Evolutionary conservation across 352 stramenopile genomes (phyloP).

Genomic region (Pythium myriotylum): DNA sequence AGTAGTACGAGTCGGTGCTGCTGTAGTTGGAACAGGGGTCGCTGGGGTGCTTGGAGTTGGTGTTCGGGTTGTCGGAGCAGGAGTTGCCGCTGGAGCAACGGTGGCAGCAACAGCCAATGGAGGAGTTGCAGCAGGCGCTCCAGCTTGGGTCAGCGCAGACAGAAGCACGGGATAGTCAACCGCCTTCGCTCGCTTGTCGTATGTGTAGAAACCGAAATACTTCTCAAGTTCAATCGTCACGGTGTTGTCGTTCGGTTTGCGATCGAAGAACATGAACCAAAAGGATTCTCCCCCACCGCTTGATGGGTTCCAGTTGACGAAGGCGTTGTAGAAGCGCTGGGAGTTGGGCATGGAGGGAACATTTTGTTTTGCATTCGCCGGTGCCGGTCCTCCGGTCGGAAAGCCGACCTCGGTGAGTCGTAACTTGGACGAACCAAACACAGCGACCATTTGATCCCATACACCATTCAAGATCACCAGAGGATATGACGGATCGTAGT

Average conservation of each 20-base stretch:
- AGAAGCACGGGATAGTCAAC: constrained; percentile 41
- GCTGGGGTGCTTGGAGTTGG: constrained; percentile 2
- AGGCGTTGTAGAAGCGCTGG: constrained; percentile 58
- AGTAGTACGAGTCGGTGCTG: constrained; percentile 10
- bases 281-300: constrained; percentile 55
- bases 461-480: constrained; percentile 53
- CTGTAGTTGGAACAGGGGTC: constrained; percentile 5
- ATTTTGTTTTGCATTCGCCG: constrained; percentile 41
- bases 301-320: constrained; percentile 60
- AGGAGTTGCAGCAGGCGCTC: constrained; percentile 5
- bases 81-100: constrained; percentile 1
- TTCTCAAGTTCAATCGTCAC: constrained; percentile 56
- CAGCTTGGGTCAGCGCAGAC: constrained; percentile 7
- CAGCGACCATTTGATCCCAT: constrained; percentile 56
- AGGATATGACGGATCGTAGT: constrained; percentile 49
- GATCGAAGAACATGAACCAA: constrained; percentile 87
- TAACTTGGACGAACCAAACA: constrained; percentile 56
- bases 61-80: neutral
- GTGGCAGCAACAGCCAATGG: no score
- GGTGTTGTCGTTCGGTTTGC: constrained; percentile 47
- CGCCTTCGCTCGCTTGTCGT: constrained; percentile 38
- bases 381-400: constrained; percentile 45
- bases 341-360: constrained; percentile 55
- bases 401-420: constrained; percentile 70
- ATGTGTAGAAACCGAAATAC: constrained; percentile 80